These are phyloP conservation scores for Prunus mira DNA, from an alignment of 306 rosid species.

Conservation along the genomic window DNA sequence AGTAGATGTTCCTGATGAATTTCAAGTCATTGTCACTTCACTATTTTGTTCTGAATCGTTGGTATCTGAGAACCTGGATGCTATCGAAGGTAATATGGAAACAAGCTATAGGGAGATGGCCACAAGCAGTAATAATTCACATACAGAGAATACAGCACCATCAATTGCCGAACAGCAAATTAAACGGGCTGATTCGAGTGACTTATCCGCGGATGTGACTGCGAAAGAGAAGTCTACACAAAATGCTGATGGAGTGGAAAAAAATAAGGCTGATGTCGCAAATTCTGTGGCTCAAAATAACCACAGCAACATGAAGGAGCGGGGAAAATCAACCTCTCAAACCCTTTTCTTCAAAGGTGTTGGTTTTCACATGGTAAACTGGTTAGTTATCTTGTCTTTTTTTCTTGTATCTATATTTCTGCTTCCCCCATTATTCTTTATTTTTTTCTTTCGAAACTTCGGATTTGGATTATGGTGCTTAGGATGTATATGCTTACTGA, in stretches of 20 bases:
- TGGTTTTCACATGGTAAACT: constrained; percentile 98
- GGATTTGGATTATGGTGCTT: background rate
- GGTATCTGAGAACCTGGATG: constrained; percentile 49
- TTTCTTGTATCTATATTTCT: background rate
- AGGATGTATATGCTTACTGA: background rate
- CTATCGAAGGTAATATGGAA: constrained; percentile 44
- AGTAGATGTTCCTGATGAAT: constrained; percentile 97
- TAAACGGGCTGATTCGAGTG: constrained; percentile 45
- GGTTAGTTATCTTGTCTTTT: constrained; percentile 55
- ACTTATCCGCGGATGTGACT: constrained; percentile 32
- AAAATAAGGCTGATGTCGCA: constrained; percentile 39
- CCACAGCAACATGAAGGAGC: constrained; percentile 57
- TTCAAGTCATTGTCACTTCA: constrained; percentile 70
- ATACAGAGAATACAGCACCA: constrained; percentile 29
- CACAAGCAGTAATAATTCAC: constrained; percentile 30
- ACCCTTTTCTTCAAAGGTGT: constrained; percentile 66
- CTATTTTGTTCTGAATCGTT: constrained; percentile 48
- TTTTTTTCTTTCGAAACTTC: background rate
- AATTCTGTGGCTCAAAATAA: constrained; percentile 44
- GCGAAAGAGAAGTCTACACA: constrained; percentile 25
- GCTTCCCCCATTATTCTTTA: background rate
- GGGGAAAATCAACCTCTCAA: constrained; percentile 72
- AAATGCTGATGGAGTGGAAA: constrained; percentile 26
- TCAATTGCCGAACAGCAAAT: constrained; percentile 37
- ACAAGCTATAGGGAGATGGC: constrained; percentile 40